Evolutionary conservation across 371 early-diverging fungal species (phyloP).

Genomic region (Actinomortierella wolfii): DNA sequence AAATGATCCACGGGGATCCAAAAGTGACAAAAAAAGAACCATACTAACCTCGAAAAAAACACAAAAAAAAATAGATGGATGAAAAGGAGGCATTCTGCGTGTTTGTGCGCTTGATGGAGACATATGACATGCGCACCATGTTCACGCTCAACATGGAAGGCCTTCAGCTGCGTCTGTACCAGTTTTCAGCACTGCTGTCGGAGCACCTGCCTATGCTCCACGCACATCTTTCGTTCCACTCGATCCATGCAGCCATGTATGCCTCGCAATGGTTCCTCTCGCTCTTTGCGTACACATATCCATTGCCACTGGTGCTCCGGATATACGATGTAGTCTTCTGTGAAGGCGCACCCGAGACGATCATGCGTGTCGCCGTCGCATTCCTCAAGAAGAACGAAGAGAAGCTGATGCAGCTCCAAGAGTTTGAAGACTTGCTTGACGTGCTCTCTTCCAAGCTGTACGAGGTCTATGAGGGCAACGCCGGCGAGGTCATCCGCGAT

Average conservation of each 20-base stretch:
- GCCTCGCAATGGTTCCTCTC: constrained; percentile 96
- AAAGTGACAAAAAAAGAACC: no score
- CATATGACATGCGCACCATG: constrained; percentile 84
- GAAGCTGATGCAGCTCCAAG: constrained; percentile 66
- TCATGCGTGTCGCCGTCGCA: constrained; percentile 89
- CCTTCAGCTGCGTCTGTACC: constrained; percentile 81
- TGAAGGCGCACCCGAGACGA: constrained; percentile 85
- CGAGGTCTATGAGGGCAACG: constrained; percentile 69
- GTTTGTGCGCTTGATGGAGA: constrained; percentile 88
- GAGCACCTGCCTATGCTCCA: constrained; percentile 81
- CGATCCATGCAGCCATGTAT: constrained; percentile 88
- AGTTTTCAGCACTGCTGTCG: constrained; percentile 79
- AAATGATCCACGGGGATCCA: background rate
- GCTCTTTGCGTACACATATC: constrained; percentile 93
- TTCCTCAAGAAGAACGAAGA: constrained; percentile 79
- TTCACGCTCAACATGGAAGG: constrained; percentile 89
- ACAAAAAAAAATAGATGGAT: constrained; percentile 69
- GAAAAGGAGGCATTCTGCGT: constrained; percentile 93
- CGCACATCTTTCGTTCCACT: constrained; percentile 72
- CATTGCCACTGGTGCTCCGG: constrained; percentile 84
- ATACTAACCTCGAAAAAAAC: no score
- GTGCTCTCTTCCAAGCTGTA: constrained; percentile 82
- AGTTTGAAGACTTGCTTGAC: constrained; percentile 86
- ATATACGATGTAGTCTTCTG: constrained; percentile 90
- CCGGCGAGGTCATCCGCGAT: constrained; percentile 74